phyloP scores from a whole-genome alignment of 2,329 filamentous ascomycete genomes.

The Penicillium sp. region DNA sequence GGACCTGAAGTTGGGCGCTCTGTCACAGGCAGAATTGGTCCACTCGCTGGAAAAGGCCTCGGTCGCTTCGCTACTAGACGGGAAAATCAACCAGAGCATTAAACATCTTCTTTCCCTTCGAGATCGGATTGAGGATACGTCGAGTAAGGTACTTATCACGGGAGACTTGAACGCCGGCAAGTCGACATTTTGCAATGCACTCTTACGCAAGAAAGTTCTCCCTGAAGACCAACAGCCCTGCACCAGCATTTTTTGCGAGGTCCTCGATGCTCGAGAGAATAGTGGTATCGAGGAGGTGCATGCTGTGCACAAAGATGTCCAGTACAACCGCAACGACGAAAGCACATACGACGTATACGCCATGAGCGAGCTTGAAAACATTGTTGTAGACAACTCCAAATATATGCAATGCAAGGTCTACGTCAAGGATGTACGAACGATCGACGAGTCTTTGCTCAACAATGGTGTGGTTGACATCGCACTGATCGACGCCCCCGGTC shows the following conservation, averaged over 20 bases:
- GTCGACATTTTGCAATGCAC: constrained; percentile 98
- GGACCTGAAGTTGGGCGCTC: constrained; percentile 84
- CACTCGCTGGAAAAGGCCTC: constrained; percentile 93
- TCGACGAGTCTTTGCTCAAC: constrained; percentile 92
- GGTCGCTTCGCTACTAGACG: constrained; percentile 86
- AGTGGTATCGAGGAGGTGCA: constrained; percentile 92
- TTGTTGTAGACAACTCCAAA: constrained; percentile 84
- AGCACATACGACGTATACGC: constrained; percentile 88
- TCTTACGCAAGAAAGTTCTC: constrained; percentile 86
- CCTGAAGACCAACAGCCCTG: constrained; percentile 98
- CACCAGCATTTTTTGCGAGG: constrained; percentile 98
- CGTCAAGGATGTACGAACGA: constrained; percentile 82
- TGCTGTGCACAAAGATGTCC: constrained; percentile 79
- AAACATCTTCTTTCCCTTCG: constrained; percentile 84
- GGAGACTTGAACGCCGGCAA: constrained; percentile 97
- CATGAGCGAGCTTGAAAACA: constrained; percentile 78
- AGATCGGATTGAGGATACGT: constrained; percentile 94
- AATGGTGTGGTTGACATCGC: constrained; percentile 98
- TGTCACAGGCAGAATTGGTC: constrained; percentile 87
- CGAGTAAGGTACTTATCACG: constrained; percentile 94
- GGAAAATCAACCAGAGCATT: constrained; percentile 91
- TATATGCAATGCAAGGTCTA: constrained; percentile 98
- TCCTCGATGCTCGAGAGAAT: constrained; percentile 90
- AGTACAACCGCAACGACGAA: constrained; percentile 89
- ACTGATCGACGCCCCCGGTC: constrained; percentile 90